Conservation (phyloP, 2,329 filamentous ascomycete genomes). For the Alternaria triticimaculans region DNA sequence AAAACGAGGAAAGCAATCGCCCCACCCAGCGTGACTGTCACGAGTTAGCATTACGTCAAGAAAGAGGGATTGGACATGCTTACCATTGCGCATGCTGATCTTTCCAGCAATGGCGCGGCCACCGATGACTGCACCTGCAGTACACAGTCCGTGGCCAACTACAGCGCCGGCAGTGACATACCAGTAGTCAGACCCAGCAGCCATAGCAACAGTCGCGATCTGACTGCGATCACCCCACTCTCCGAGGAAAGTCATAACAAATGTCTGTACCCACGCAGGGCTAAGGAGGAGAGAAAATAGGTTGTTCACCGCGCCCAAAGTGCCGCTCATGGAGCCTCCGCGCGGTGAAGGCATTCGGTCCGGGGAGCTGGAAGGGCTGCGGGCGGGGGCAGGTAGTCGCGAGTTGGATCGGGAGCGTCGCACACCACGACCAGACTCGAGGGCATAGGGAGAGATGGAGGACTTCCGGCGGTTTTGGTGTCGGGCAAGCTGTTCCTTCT, state of each 20-base stretch:
- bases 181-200: constrained; percentile 97
- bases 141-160: constrained; percentile 86
- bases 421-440: constrained; percentile 77
- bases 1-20: constrained; percentile 90
- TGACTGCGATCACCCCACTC: constrained; percentile 98
- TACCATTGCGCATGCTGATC: constrained; percentile 95
- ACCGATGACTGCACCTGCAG: constrained; percentile 87
- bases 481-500: constrained; percentile 82
- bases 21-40: constrained; percentile 85
- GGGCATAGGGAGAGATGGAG: constrained; percentile 74
- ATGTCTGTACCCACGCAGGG: constrained; percentile 98
- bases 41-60: constrained; percentile 28
- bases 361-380: constrained; percentile 72
- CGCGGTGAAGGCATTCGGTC: constrained; percentile 53
- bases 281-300: constrained; percentile 86
- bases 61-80: constrained; percentile 52
- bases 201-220: constrained; percentile 99
- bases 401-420: constrained; percentile 76
- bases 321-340: constrained; percentile 61
- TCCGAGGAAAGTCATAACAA: constrained; percentile 97
- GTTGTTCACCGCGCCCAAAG: constrained; percentile 76
- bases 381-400: constrained; percentile 78
- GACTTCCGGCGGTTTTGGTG: constrained; percentile 69
- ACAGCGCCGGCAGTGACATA: constrained; percentile 94
- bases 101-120: constrained; percentile 90